phyloP scores from a whole-genome alignment of 495 filamentous ascomycete species.

The Parmelia sp. region DNA sequence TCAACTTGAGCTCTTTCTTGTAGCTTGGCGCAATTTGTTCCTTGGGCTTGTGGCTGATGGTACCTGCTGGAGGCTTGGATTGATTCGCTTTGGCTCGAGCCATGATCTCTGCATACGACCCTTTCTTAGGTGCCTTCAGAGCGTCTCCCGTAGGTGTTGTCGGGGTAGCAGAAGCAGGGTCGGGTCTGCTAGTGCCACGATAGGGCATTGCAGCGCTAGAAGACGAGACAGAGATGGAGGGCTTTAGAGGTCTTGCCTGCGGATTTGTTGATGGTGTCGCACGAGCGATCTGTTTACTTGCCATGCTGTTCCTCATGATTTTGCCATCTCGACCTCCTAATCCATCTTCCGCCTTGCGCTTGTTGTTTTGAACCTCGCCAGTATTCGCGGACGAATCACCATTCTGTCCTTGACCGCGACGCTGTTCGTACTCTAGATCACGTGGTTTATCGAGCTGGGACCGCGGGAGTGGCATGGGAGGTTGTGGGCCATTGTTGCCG shows the following conservation, averaged over 20 bases:
- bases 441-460: conserved; percentile 32
- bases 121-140: conserved; percentile 43
- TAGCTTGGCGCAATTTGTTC: conserved; percentile 33
- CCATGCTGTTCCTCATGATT: conserved; percentile 7
- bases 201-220: conserved; percentile 31
- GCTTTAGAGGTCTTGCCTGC: conserved; percentile 28
- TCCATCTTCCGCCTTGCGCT: conserved; percentile 31
- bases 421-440: conserved; percentile 16
- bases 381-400: conserved; percentile 31
- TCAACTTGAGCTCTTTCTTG: conserved; percentile 26
- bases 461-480: conserved; percentile 31
- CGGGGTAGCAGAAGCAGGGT: conserved; percentile 18
- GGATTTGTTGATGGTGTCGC: conserved; percentile 11
- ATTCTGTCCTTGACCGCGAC: conserved; percentile 17
- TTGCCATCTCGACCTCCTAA: conserved; percentile 18
- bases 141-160: conserved; percentile 4
- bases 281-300: conserved; percentile 15
- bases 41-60: conserved; percentile 41
- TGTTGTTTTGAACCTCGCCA: conserved; percentile 13
- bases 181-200: conserved; percentile 34
- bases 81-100: conserved; percentile 54
- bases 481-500: conserved; percentile 38
- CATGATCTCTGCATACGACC: conserved; percentile 63
- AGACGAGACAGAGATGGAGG: not conserved
- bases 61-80: conserved; percentile 28